Evolutionary conservation across 768 basidiomycete genomes (phyloP).

Genomic region (Pisolithus microcarpus): DNA sequence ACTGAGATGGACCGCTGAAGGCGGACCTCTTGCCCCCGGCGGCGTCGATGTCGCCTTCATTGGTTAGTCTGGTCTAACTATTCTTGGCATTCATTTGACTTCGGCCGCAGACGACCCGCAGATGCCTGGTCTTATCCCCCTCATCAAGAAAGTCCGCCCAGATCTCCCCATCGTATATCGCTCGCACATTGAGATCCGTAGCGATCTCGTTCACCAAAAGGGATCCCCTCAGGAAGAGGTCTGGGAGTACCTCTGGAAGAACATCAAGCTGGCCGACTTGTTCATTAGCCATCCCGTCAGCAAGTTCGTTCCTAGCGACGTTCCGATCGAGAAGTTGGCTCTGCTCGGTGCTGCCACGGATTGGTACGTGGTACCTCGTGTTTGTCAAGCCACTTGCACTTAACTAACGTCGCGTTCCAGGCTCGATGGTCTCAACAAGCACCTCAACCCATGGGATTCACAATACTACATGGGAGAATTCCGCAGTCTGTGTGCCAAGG

Average conservation of each 20-base stretch:
- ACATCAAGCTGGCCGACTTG: constrained; percentile 81
- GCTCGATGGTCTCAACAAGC: constrained; percentile 94
- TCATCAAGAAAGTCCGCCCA: constrained; percentile 80
- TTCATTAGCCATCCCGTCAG: constrained; percentile 94
- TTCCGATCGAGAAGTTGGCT: constrained; percentile 61
- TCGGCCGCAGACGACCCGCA: constrained; percentile 67
- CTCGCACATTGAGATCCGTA: constrained; percentile 91
- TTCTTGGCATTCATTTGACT: constrained; percentile 3
- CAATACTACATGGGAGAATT: constrained; percentile 88
- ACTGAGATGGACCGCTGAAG: constrained; percentile 78
- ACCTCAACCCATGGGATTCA: constrained; percentile 72
- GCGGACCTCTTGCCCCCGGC: constrained; percentile 75
- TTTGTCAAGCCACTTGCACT: constrained; percentile 4
- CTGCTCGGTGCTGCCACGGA: constrained; percentile 82
- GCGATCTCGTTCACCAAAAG: constrained; percentile 74
- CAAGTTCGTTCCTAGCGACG: constrained; percentile 88
- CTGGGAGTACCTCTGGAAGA: constrained; percentile 94
- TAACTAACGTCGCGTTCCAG: constrained; percentile 26
- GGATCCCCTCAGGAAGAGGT: constrained; percentile 86
- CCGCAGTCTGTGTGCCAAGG: constrained; percentile 64
- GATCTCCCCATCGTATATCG: constrained; percentile 87
- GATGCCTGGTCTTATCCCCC: constrained; percentile 90
- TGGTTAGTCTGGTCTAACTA: constrained; percentile 36
- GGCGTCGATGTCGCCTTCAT: constrained; percentile 88
- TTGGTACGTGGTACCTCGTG: constrained; percentile 46